A percentile compares a stretch with the other conserved stretches of the same genome.
phyloP scores from a whole-genome alignment of 441 rosid genomes.

The Theobroma grandiflorum region DNA sequence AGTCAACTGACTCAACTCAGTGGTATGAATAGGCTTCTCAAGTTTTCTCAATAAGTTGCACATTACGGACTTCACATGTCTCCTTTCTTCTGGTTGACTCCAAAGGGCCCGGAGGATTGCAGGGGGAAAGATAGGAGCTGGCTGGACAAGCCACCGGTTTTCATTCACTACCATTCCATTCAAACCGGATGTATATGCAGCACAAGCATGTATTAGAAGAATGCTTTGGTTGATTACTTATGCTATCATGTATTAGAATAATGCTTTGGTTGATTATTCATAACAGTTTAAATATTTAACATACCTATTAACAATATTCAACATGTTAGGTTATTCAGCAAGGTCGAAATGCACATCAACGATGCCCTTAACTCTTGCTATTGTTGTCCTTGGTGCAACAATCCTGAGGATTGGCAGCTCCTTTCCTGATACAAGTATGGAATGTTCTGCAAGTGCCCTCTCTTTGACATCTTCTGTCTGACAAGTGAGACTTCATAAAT shows the following conservation, averaged over 20 bases:
- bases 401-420: slow-evolving; percentile 42
- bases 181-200: slow-evolving; percentile 32
- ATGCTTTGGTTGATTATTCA: neutral
- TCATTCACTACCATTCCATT: slow-evolving; percentile 42
- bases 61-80: slow-evolving; percentile 33
- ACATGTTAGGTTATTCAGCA: slow-evolving; percentile 55
- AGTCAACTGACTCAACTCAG: neutral
- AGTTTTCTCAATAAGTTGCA: slow-evolving; percentile 32
- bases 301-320: slow-evolving; percentile 45
- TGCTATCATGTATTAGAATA: neutral
- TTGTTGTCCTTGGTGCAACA: slow-evolving; percentile 56
- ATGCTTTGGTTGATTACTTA: neutral
- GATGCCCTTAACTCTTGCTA: slow-evolving; percentile 16
- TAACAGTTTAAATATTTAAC: slow-evolving; percentile 8
- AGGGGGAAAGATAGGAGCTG: slow-evolving; percentile 44
- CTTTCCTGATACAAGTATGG: slow-evolving; percentile 35
- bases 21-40: slow-evolving; percentile 27
- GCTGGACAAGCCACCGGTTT: slow-evolving; percentile 36
- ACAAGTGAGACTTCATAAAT: slow-evolving; percentile 15
- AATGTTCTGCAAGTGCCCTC: slow-evolving; percentile 46
- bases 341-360: slow-evolving; percentile 42
- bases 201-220: neutral
- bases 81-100: slow-evolving; percentile 43
- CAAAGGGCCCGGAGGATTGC: slow-evolving; percentile 41
- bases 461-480: slow-evolving; percentile 51